Base-by-base conservation (phyloP, 805 yeast genomes). In the Zygosaccharomyces bailii region DNA sequence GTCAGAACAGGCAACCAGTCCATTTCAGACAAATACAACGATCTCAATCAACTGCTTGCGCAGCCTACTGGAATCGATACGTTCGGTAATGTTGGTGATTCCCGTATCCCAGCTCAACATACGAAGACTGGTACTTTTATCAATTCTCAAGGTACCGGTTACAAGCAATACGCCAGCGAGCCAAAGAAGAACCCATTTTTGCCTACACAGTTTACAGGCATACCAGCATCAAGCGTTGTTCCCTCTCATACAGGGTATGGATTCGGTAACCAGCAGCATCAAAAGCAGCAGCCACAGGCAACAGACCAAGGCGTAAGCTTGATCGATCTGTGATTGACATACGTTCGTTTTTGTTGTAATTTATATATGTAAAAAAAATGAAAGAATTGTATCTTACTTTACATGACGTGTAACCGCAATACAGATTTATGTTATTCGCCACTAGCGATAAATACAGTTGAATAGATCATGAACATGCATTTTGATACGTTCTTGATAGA, bases 181-280 rank as follows among this genome's bases (percentile, higher is more conserved):
- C 61, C 63, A 40, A 63, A 59, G 35, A 54, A 55, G 11, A 73
- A 73, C 46, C 76, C 76, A 21, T 72, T 72, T 53, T 57, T 55
- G 72, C 78, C 74, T 44, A 75, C 79, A 23, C 95, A 88, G 60
- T 85, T 80, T 60, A 82, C 87, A 0, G 89, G 89, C 24, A 74
- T 82, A 24, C 81, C 86, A 23, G 72, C 81, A 25, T 72, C 86
- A 10, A 73, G 70, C 20, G 75, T 88, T 48, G 79, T 83, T 39
- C 90, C 96, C 4, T 81, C 93, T 2, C 82, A 85, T 59, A 90
- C 98, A 1, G 98, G 98, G 2, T 89, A 80, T 60, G 98, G 98
- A 1, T 90, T 90, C 66, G 97, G 97, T 39, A 90, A 89, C 55
- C 87, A 82, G 50, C 46, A 44, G 34, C 54, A 46, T 29, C 57